Evolutionary conservation across 805 yeast species (phyloP), one percentile per base, ranked within the genome.

Genomic region (Yarrowia porcina): DNA sequence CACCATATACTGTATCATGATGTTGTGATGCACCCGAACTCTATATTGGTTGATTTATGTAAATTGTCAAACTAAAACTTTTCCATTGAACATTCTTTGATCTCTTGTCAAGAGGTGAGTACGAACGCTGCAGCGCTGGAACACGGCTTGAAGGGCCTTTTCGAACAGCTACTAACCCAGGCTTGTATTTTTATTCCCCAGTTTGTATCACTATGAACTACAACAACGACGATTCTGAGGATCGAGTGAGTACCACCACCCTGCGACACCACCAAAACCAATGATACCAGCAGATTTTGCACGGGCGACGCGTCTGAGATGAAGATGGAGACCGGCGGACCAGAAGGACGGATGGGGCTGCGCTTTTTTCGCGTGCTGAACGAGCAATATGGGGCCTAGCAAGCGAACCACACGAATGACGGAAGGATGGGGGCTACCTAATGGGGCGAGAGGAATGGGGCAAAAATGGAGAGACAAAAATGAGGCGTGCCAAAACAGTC

Each of bases 241-340:
- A 52, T 36, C 59, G 59, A 52, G 59, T 52, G 59, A 52, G 59
- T 52, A 52, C 44, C 33, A 36, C 50, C 44, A 47, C 27, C 54
- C 20, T 25, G 20, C 35, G 30, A 45, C 35, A 47, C 54, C 4
- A 30, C 38, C 41, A 36, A 21, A 36, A 21, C 21, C 57, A 2
- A 21, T 25, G 18, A 45, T 21, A 25, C 49, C 28, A 11, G 12
- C 35, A 17, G 23, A 28, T 17, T 11, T 35, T 20, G 15, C 17
- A 20, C 7, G 36, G 36, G 30, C 27, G 50, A 45, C 36, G 36
- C 36, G 52, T 28, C 18, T 45, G 52, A 13, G 52, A 27, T 23
- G 17, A 8, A 27, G 35, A 28, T 18, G 13, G 52, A 18, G 52
- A 30, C 18, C 18, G 52, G 13, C 18, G 13, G 52, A 44, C 21